These are phyloP conservation scores for Chytriomyces sp. DNA, from an alignment of 192 early-diverging fungal species.

Conservation along the genomic window DNA sequence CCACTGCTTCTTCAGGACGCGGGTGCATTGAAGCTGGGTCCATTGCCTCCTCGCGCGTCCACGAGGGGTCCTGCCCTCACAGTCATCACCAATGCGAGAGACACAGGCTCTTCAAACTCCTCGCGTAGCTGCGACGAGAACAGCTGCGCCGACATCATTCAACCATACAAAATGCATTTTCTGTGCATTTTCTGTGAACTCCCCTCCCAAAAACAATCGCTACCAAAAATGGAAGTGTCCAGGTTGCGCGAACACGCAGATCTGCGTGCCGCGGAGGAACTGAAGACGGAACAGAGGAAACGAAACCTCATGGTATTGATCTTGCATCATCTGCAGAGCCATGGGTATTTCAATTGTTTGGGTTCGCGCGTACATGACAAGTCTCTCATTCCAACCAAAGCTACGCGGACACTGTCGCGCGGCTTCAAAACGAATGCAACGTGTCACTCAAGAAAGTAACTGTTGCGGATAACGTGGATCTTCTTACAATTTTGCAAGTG, in stretches of 20 bases:
- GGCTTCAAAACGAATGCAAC: slow-evolving; percentile 48
- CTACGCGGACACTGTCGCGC: slow-evolving; percentile 42
- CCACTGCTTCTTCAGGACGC: no score
- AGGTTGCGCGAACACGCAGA: slow-evolving; percentile 16
- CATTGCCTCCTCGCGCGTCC: no score
- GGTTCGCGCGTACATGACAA: background rate
- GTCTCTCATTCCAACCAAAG: slow-evolving; percentile 10
- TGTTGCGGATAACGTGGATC: slow-evolving; percentile 60
- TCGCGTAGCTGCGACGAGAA: background rate
- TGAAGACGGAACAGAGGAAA: slow-evolving; percentile 40
- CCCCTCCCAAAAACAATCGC: no score
- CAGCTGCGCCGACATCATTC: background rate
- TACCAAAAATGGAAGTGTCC: slow-evolving; percentile 9
- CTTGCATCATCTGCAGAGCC: slow-evolving; percentile 43
- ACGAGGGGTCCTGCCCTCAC: no score
- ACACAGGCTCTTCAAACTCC: background rate
- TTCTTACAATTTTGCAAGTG: slow-evolving; percentile 54
- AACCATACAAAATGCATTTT: background rate
- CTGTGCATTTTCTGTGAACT: background rate
- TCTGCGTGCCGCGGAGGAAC: slow-evolving; percentile 34
- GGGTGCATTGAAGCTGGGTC: no score
- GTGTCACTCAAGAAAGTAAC: slow-evolving; percentile 45
- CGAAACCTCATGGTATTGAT: slow-evolving; percentile 49
- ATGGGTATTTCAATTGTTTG: slow-evolving; percentile 34
- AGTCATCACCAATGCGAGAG: no score